Base-by-base conservation (phyloP, 108 stramenopile genomes). In the Nitzschia palea region DNA sequence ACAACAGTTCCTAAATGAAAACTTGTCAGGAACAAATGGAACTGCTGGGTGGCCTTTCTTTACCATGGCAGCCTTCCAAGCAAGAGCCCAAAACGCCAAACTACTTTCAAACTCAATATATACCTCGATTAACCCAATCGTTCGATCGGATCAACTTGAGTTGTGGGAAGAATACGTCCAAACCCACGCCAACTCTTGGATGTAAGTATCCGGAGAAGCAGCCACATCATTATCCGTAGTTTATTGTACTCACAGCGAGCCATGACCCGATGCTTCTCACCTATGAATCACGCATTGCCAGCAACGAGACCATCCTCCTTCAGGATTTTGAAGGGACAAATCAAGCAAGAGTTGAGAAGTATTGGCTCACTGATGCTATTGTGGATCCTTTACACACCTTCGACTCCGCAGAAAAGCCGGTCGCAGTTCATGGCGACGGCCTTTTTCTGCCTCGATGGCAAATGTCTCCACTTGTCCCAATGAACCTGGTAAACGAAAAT, bases 381-480 rank as follows among this genome's bases (percentile, higher is more conserved):
- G 62, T 63, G 23, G 62, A 63, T 33, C 62, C 47, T 25, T 14
- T 63, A 6, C 62, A 63, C 27, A 29, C 47, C 0, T 63, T 47
- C 10, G 45, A 47, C 47, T 12, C 27, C 3, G 3, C 62, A 6
- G 44, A 29, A 32, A 63, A 48, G 12, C 47, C 62, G 1, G 4
- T 12, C 10, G 45, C 18, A 26, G 28, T 29, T 0, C 28, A 30
- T 25, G 23, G 20, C 23, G 25, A 20, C 12, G 62, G 47, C 0
- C 62, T 45, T 10, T 48, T 48, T 18, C 23, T 63, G 29, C 62
- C 62, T 2, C 30, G 28, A 40, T 63, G 62, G 62, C 62, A 63
- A 30, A 63, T 28, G 0, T 50, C 47, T 33, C 62, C 62, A 2
- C 28, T 63, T 20, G 22, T 63, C 1, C 20, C 20, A 22, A 43